Conservation (phyloP, 2,329 filamentous ascomycete genomes). For the Seiridium unicorne region DNA sequence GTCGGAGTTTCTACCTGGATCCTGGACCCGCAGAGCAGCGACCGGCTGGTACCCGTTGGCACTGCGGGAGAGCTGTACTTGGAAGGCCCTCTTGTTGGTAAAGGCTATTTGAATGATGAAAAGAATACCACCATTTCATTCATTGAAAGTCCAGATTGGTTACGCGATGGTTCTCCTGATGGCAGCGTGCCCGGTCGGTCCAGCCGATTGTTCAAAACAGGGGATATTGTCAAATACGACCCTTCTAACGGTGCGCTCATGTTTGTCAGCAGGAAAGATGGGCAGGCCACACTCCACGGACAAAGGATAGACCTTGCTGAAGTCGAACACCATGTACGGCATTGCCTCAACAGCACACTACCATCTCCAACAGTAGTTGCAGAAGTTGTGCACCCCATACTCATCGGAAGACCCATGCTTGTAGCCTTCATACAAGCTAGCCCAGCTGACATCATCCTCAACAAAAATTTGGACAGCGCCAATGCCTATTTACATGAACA, state of each 20-base stretch:
- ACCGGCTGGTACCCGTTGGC: conserved; percentile 14
- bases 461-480: background rate
- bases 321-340: background rate
- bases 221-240: conserved; percentile 18
- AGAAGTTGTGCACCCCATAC: background rate
- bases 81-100: conserved; percentile 36
- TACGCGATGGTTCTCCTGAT: background rate
- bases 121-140: conserved; percentile 40
- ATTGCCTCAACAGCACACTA: background rate
- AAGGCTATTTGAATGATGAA: conserved; percentile 42
- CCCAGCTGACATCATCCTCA: background rate
- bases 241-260: conserved; percentile 24
- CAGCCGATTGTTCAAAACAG: conserved; percentile 19
- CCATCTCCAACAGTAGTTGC: background rate
- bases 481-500: background rate
- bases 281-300: conserved; percentile 6
- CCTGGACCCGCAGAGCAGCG: conserved; percentile 9
- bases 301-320: conserved; percentile 4
- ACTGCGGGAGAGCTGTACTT: conserved; percentile 19
- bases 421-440: background rate
- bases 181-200: conserved; percentile 13
- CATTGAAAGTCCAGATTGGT: conserved; percentile 36
- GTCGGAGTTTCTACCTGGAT: conserved; percentile 5
- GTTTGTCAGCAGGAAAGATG: conserved; percentile 13
- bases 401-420: too few species aligned